Percentiles rank a stretch among this genome's conserved stretches.
Conservation (phyloP, 768 basidiomycete species). For the Pleurotus salmoneostramineus region DNA sequence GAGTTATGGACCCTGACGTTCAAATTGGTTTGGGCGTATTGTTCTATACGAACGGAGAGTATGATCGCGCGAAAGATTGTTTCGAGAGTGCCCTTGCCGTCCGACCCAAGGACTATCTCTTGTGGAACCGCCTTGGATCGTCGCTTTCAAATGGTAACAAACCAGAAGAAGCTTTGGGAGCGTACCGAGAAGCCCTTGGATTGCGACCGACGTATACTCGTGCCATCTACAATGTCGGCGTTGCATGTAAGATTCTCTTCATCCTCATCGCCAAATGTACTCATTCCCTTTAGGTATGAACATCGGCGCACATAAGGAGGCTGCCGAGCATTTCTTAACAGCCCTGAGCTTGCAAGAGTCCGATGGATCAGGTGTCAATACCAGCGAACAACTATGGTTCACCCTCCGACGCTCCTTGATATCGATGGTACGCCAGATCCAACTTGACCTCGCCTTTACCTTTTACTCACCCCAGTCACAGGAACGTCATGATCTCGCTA, state of each 20-base stretch:
- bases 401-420: conserved; percentile 81
- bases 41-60: conserved; percentile 86
- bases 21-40: conserved; percentile 92
- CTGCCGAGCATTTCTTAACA: conserved; percentile 91
- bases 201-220: conserved; percentile 94
- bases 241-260: conserved; percentile 68
- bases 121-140: conserved; percentile 96
- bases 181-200: conserved; percentile 86
- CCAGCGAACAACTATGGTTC: conserved; percentile 85
- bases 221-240: conserved; percentile 96
- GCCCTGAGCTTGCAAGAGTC: conserved; percentile 78
- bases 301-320: conserved; percentile 92
- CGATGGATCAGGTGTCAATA: conserved; percentile 48
- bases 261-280: neutral
- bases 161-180: conserved; percentile 89
- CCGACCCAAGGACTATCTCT: conserved; percentile 86
- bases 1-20: conserved; percentile 80
- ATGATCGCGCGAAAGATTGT: conserved; percentile 89
- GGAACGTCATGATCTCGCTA: conserved; percentile 82
- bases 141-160: conserved; percentile 91
- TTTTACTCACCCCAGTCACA: conserved; percentile 22
- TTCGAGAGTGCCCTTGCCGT: conserved; percentile 84
- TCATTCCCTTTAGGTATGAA: conserved; percentile 65
- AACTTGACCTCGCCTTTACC: conserved; percentile 3
- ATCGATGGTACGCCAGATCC: conserved; percentile 59